Base-by-base conservation (phyloP, 31 red algal species). In the Porphyra umbilicalis region DNA sequence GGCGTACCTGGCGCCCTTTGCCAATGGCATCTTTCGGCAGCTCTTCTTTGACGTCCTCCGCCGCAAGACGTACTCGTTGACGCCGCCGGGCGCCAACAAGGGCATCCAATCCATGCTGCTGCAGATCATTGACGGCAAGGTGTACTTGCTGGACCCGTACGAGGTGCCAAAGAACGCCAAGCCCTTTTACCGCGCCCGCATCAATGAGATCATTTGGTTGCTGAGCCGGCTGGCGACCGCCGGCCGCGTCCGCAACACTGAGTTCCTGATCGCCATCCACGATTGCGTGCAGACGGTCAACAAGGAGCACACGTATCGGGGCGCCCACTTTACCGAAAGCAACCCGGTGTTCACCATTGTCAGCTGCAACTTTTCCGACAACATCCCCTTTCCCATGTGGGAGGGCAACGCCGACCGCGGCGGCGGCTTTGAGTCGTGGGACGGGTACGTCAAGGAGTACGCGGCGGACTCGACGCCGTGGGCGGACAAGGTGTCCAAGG, bases 201-300 rank as follows among this genome's bases (percentile, higher is more conserved):
- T 93, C 79, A 91, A 97, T 71, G 84, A 97, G 77, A 85, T 93
- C 31, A 90, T 97, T 9, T 91, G 88, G 84, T 83, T 97, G 33
- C 78, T 97, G 35, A 86, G 86, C 39, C 81, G 90, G 37, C 83
- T 93, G 75, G 91, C 86, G 5, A 85, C 40, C 20, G 89, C 82
- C 32, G 87, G 89, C 4, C 85, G 91, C 33, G 75, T 97, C 29
- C 89, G 81, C 37, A 84, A 97, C 57, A 93, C 92, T 7, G 95
- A 97, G 83, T 93, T 97, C 82, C 75, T 97, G 67, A 79, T 97
- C 39, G 80, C 90, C 36, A 91, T 98, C 46, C 96, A 98, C 85
- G 96, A 98, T 79, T 98, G 96, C 38, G 96, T 98, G 39, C 96
- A 98, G 76, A 98, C 96, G 20, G 96, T 95, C 29, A 90, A 86